A percentile compares a stretch with the other conserved stretches of the same genome.
Evolutionary conservation across 2,329 filamentous ascomycete genomes (phyloP).

Genomic region (Ilyonectria mors-panacis): DNA sequence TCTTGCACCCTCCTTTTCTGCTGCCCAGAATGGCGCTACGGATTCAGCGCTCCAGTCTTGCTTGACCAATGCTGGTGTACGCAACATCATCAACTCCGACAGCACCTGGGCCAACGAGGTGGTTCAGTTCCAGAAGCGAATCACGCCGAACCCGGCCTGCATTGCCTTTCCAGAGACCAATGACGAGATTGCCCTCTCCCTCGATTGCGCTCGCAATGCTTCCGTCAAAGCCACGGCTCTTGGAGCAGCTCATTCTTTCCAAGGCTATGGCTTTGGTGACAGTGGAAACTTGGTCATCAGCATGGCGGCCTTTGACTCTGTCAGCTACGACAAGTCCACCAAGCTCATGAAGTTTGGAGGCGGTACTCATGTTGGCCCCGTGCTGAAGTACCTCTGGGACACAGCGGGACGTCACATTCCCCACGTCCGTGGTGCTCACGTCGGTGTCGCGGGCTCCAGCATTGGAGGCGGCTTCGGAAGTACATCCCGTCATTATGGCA

Average conservation of each 20-base stretch:
- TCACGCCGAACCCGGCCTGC: conserved; percentile 39
- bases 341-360: conserved; percentile 42
- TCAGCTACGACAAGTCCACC: conserved; percentile 39
- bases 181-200: conserved; percentile 40
- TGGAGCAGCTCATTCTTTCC: conserved; percentile 44
- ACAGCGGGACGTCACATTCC: conserved; percentile 44
- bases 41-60: conserved; percentile 31
- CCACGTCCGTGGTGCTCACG: conserved; percentile 43
- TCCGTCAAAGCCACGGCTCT: conserved; percentile 42
- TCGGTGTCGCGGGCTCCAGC: conserved; percentile 42
- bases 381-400: conserved; percentile 45
- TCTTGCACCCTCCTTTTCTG: conserved; percentile 8
- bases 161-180: conserved; percentile 40
- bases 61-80: conserved; percentile 35
- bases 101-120: conserved; percentile 37
- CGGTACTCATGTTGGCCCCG: conserved; percentile 43
- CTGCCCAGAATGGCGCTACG: not conserved
- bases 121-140: conserved; percentile 40
- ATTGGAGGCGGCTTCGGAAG: conserved; percentile 44
- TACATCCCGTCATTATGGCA: conserved; percentile 39
- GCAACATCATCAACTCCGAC: conserved; percentile 40
- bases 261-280: conserved; percentile 39
- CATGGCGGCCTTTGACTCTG: conserved; percentile 43
- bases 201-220: conserved; percentile 44
- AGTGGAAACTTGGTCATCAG: conserved; percentile 44